A percentile compares a stretch with the other conserved stretches of the same genome.
These are phyloP conservation scores for Pseudogymnoascus pannorum DNA, from an alignment of 2,329 filamentous ascomycete genomes.

Conservation along the genomic window DNA sequence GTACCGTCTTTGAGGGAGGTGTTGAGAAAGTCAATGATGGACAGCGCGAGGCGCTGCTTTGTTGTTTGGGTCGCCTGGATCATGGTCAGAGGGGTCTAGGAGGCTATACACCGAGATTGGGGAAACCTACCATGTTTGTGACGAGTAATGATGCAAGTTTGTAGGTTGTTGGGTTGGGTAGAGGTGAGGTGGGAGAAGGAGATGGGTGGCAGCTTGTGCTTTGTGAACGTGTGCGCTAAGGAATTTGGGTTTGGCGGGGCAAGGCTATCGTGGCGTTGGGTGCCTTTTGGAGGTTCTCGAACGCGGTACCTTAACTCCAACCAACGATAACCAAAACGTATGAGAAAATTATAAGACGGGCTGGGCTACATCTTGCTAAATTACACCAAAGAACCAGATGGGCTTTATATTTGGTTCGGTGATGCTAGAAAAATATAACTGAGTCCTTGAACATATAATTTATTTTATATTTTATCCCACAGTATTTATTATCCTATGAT, in stretches of 20 bases:
- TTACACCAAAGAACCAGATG: neutral
- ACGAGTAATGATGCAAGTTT: slow-evolving; percentile 2
- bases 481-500: neutral
- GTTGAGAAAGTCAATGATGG: slow-evolving; percentile 91
- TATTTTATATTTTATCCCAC: neutral
- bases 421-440: neutral
- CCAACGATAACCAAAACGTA: neutral
- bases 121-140: slow-evolving; percentile 12
- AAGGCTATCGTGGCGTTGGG: slow-evolving; percentile 3
- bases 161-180: neutral
- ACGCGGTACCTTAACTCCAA: neutral
- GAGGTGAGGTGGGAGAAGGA: neutral
- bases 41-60: slow-evolving; percentile 81
- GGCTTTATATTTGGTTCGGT: neutral
- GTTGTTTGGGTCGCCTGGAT: slow-evolving; percentile 22
- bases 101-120: neutral
- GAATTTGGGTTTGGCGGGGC: slow-evolving; percentile 6
- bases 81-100: neutral
- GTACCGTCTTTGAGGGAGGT: slow-evolving; percentile 83
- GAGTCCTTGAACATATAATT: neutral
- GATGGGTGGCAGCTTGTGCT: neutral
- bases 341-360: neutral
- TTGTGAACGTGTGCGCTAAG: slow-evolving; percentile 4
- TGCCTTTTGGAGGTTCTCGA: neutral
- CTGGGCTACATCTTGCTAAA: neutral